These are phyloP conservation scores for Aspergillus eucalypticola DNA, from an alignment of 2,329 filamentous ascomycete species.

Conservation along the genomic window DNA sequence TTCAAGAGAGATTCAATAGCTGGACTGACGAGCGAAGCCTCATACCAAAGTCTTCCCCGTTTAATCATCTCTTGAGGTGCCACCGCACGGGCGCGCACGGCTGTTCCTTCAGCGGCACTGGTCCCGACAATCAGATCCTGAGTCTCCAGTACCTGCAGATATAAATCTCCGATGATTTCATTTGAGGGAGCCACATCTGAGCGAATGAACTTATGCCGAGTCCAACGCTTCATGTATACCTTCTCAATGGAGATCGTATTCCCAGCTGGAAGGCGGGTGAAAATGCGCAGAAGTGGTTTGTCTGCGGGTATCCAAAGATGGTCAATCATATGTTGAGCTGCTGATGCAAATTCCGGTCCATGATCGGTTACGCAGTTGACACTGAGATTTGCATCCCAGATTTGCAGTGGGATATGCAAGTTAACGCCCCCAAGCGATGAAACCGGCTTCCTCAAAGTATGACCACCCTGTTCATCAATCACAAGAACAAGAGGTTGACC, in stretches of 20 bases:
- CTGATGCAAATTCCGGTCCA: constrained; percentile 29
- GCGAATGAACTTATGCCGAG: constrained; percentile 31
- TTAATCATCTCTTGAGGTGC: constrained; percentile 32
- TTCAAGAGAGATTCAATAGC: constrained; percentile 36
- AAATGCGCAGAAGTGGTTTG: constrained; percentile 29
- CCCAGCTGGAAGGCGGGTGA: constrained; percentile 26
- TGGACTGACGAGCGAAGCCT: constrained; percentile 40
- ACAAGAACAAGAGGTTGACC: constrained; percentile 34
- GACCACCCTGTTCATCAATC: constrained; percentile 35
- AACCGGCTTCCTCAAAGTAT: constrained; percentile 28
- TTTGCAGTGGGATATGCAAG: constrained; percentile 40
- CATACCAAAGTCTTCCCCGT: constrained; percentile 40
- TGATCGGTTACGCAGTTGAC: constrained; percentile 33
- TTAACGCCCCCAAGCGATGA: constrained; percentile 36
- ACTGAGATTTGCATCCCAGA: constrained; percentile 43
- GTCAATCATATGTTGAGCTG: constrained; percentile 33
- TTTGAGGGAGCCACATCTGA: constrained; percentile 1
- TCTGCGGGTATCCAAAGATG: constrained; percentile 37
- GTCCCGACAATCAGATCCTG: constrained; percentile 37
- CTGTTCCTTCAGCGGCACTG: constrained; percentile 21
- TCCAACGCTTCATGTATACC: constrained; percentile 37
- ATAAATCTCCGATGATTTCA: constrained; percentile 24
- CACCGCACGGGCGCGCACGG: constrained; percentile 31
- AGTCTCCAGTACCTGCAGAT: constrained; percentile 40
- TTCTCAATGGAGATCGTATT: constrained; percentile 31